Evolutionary conservation across 1,284 basidiomycete species (phyloP), one percentile per base, ranked within the genome.

Genomic region (Sanghuangporus weigelae): DNA sequence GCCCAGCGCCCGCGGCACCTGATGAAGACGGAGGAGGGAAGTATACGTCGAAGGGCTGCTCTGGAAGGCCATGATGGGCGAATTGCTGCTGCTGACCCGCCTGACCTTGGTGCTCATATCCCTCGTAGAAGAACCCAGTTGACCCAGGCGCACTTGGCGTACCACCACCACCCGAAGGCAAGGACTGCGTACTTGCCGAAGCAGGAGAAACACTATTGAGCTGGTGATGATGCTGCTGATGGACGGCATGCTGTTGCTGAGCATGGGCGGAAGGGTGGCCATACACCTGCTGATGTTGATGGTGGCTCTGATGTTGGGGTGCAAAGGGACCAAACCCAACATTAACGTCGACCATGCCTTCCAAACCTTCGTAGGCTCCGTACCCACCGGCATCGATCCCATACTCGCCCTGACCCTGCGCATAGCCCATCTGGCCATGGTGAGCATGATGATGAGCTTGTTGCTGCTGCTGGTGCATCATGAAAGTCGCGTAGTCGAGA

Each of bases 391-490:
- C 10, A 14, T 55, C 59, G 35, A 57, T 11, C 16, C n/a, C 59
- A 36, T 46, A 31, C 21, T 50, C 59, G 7, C 38, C 39, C 49
- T 51, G 50, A 3, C 46, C 26, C 7, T 31, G 39, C 10, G 3
- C 48, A 36, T 54, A 54, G 4, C 53, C 53, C 21, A 46, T 46
- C 19, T 57, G 56, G 7, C 11, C 35, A n/a, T 62, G 60, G 6
- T 40, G 36, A 23, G 49, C 42, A 7, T 60, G 59, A 35, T 50
- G 59, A n/a, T 60, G 59, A 6, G 49, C 44, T 4, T 48, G 48
- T 2, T 59, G 58, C 19, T 57, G 55, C n/a, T 63, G 62, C 12
- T 62, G 55, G 11, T 38, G 26, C 59, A 62, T 55, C 51, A 62
- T 56, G 12, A 56, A 53, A n/a, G 60, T 39, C 35, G 55, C 55